phyloP scores from a whole-genome alignment of 352 stramenopile species.

The Globisporangium radiosum region DNA sequence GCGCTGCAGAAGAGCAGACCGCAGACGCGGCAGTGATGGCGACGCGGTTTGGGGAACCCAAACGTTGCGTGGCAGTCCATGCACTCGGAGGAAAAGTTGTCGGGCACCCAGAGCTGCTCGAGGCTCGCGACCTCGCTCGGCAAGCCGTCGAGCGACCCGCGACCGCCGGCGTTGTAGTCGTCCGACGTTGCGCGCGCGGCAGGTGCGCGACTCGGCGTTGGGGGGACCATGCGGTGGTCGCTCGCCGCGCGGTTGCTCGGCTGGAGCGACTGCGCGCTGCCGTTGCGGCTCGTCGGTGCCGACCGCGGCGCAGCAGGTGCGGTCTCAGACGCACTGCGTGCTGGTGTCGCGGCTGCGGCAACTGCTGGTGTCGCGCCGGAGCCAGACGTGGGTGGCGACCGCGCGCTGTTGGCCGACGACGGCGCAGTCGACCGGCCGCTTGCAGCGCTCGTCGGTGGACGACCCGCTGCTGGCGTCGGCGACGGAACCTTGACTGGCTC shows the following conservation, averaged over 20 bases:
- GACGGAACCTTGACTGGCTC: constrained; percentile 9
- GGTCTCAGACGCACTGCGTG: neutral
- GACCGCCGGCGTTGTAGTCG: constrained; percentile 16
- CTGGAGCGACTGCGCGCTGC: constrained; percentile 4
- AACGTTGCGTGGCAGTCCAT: constrained; percentile 86
- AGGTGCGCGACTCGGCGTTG: constrained; percentile 1
- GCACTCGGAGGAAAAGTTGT: constrained; percentile 84
- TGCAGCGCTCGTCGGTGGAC: constrained; percentile 1
- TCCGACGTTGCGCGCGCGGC: constrained; percentile 14
- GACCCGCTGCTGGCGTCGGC: constrained; percentile 9
- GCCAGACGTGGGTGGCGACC: constrained; percentile 22
- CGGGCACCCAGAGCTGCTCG: constrained; percentile 81
- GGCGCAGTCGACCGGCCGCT: constrained; percentile 7
- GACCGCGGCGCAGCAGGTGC: constrained; percentile 15
- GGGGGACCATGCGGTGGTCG: constrained; percentile 15
- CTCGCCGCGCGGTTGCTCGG: constrained; percentile 2
- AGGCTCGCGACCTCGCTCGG: constrained; percentile 59
- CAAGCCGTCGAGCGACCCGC: constrained; percentile 45
- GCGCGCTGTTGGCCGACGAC: constrained; percentile 16
- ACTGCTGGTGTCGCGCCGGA: constrained; percentile 7
- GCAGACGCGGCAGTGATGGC: constrained; percentile 83
- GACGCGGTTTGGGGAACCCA: constrained; percentile 72
- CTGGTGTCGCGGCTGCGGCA: neutral
- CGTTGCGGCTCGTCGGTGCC: constrained; percentile 1
- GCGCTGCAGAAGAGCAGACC: constrained; percentile 74